Evolutionary conservation across 2,329 filamentous ascomycete genomes (phyloP).

Genomic region (Alternaria burnsii): DNA sequence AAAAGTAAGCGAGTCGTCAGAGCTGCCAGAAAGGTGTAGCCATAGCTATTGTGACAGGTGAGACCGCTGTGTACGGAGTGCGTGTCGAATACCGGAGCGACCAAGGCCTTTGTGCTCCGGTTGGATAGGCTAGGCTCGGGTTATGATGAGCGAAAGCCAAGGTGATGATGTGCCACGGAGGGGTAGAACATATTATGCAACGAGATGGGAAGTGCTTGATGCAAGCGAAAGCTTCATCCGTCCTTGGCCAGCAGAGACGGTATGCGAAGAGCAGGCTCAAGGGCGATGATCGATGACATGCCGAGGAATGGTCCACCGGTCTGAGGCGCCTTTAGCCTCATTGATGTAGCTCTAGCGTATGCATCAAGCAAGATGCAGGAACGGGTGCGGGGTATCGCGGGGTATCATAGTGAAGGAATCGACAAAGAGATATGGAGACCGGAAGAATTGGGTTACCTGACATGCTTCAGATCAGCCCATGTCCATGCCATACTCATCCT

Average conservation of each 20-base stretch:
- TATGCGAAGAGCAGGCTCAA: conserved; percentile 15
- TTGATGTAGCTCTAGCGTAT: conserved; percentile 26
- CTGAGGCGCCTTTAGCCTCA: conserved; percentile 10
- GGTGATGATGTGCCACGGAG: conserved; percentile 21
- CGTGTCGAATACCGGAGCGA: not conserved
- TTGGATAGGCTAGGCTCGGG: conserved; percentile 17
- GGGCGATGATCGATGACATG: not conserved
- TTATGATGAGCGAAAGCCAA: conserved; percentile 23
- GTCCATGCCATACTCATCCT: conserved; percentile 91
- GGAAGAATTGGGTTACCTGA: conserved; percentile 11
- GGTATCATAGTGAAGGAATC: conserved; percentile 46
- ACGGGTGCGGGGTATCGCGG: conserved; percentile 47
- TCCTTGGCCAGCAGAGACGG: conserved; percentile 49
- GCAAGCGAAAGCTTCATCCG: conserved; percentile 35
- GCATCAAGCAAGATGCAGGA: conserved; percentile 41
- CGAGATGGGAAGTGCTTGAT: conserved; percentile 36
- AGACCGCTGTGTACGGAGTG: conserved; percentile 1
- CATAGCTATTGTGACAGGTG: not conserved
- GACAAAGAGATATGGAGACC: conserved; percentile 25
- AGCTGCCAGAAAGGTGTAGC: not conserved
- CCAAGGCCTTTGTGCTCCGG: conserved; percentile 9
- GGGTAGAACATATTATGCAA: conserved; percentile 43
- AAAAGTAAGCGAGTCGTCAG: not conserved
- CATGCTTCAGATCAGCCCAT: conserved; percentile 45
- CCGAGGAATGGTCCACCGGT: conserved; percentile 11